These are phyloP conservation scores for Chlorencoelia australis DNA, from an alignment of 2,329 filamentous ascomycete species.

Conservation along the genomic window DNA sequence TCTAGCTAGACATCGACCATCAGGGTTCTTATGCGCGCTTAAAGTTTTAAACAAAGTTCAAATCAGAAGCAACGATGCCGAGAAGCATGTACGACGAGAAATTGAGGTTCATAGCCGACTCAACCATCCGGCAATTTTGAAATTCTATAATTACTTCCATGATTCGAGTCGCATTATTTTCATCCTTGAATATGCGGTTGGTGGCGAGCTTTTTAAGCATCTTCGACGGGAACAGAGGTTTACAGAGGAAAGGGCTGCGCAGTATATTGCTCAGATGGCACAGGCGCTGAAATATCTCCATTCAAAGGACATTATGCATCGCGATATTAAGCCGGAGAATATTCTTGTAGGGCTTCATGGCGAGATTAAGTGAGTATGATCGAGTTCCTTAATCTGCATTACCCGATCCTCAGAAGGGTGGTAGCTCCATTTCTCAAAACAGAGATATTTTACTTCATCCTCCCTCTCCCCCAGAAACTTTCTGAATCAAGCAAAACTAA, in stretches of 20 bases:
- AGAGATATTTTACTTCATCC: too few species aligned
- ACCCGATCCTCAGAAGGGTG: too few species aligned
- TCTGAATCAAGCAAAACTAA: too few species aligned
- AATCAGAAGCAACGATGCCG: slow-evolving; percentile 49
- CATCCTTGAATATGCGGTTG: slow-evolving; percentile 59
- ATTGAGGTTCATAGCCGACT: slow-evolving; percentile 64
- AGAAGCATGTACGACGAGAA: slow-evolving; percentile 60
- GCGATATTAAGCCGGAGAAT: slow-evolving; percentile 93
- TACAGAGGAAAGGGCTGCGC: slow-evolving; percentile 58
- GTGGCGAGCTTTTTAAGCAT: slow-evolving; percentile 62
- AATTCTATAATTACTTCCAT: slow-evolving; percentile 60
- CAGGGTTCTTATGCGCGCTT: slow-evolving; percentile 57
- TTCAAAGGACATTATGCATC: slow-evolving; percentile 90
- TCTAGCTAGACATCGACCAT: slow-evolving; percentile 53
- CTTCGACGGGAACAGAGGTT: slow-evolving; percentile 55
- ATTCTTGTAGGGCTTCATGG: slow-evolving; percentile 89
- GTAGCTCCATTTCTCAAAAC: too few species aligned
- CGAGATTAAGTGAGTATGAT: too few species aligned
- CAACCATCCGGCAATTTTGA: slow-evolving; percentile 57
- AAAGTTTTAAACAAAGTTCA: slow-evolving; percentile 62
- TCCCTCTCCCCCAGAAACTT: too few species aligned
- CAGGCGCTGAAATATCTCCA: slow-evolving; percentile 77
- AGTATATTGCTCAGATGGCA: slow-evolving; percentile 64
- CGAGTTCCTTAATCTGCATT: too few species aligned
- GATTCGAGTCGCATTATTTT: slow-evolving; percentile 60